Evolutionary conservation across 176 grass and related monocot genomes (phyloP).

Genomic region (Phoenix roebelenii): DNA sequence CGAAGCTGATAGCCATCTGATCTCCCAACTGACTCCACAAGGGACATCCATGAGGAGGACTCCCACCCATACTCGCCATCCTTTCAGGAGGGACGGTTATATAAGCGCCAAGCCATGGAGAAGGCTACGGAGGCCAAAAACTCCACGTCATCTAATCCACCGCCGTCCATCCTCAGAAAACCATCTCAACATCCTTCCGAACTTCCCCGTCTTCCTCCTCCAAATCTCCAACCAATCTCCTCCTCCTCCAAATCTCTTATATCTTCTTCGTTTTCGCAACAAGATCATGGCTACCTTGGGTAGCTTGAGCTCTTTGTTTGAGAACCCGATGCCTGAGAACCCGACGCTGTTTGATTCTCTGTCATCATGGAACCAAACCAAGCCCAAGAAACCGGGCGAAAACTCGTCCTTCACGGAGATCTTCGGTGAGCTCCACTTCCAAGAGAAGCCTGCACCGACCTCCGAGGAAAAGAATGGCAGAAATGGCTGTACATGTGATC

Average conservation of each 20-base stretch:
- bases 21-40: too few species aligned
- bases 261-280: too few species aligned
- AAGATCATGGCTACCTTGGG: slow-evolving; percentile 49
- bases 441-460: slow-evolving; percentile 32
- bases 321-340: slow-evolving; percentile 83
- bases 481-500: neutral
- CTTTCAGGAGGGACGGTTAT: too few species aligned
- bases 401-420: slow-evolving; percentile 71
- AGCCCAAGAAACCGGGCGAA: slow-evolving; percentile 44
- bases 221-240: too few species aligned
- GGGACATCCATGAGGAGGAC: too few species aligned
- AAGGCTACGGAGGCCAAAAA: too few species aligned
- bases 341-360: slow-evolving; percentile 84
- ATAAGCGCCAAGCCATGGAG: too few species aligned
- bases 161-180: slow-evolving; percentile 8
- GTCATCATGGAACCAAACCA: slow-evolving; percentile 49
- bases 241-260: too few species aligned
- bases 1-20: too few species aligned
- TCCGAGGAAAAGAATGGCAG: neutral
- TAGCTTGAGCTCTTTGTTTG: slow-evolving; percentile 63
- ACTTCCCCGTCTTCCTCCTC: too few species aligned
- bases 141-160: neutral
- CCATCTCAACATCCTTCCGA: slow-evolving; percentile 1
- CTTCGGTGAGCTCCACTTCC: slow-evolving; percentile 90
- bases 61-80: too few species aligned